A percentile compares a stretch with the other conserved stretches of the same genome.
Conservation (phyloP, 2,329 filamentous ascomycete species). For the Scytalidium lignicola region DNA sequence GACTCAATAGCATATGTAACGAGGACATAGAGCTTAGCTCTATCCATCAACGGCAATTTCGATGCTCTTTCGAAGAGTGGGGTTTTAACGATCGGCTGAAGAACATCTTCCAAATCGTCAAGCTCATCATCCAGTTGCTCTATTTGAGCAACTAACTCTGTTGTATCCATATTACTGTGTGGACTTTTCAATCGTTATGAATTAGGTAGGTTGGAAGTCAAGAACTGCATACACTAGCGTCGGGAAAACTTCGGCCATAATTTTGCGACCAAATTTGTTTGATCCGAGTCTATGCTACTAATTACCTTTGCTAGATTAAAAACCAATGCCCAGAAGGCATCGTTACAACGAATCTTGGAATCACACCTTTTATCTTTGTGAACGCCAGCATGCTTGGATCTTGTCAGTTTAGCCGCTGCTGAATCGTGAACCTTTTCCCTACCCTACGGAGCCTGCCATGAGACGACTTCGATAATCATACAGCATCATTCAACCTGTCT, state of each 20-base stretch:
- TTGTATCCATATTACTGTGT: slow-evolving; percentile 34
- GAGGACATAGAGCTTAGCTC: slow-evolving; percentile 88
- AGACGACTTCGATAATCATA: slow-evolving; percentile 20
- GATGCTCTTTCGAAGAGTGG: slow-evolving; percentile 63
- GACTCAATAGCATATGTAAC: slow-evolving; percentile 87
- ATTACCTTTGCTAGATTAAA: no score
- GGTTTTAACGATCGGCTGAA: slow-evolving; percentile 67
- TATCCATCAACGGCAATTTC: slow-evolving; percentile 86
- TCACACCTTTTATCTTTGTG: no score
- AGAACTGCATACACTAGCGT: not conserved
- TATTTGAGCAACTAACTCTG: slow-evolving; percentile 23
- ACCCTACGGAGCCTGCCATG: slow-evolving; percentile 22
- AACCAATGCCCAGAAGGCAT: no score
- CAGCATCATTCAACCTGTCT: slow-evolving; percentile 39
- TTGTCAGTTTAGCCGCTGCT: not conserved
- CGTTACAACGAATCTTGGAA: no score
- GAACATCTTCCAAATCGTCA: slow-evolving; percentile 68
- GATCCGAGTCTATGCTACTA: no score
- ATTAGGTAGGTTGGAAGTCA: not conserved
- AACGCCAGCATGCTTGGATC: not conserved
- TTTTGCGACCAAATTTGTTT: not conserved
- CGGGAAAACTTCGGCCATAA: not conserved
- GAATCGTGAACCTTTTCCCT: not conserved
- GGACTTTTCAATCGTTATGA: not conserved
- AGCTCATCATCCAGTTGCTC: slow-evolving; percentile 67